Evolutionary conservation across 2,329 filamentous ascomycete species (phyloP).

Genomic region (Nannizziopsis barbatae): DNA sequence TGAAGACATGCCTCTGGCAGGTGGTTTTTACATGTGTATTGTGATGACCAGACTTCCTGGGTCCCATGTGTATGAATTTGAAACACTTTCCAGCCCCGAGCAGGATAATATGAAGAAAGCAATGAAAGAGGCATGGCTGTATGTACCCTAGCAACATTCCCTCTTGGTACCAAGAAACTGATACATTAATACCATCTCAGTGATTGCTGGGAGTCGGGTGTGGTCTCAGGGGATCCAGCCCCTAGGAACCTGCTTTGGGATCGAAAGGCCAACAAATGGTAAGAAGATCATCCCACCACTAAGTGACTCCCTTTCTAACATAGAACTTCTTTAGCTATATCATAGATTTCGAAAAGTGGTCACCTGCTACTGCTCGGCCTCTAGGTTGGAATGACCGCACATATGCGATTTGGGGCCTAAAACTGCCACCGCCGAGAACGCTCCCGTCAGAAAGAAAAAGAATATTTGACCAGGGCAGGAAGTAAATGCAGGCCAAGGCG

Average conservation of each 20-base stretch:
- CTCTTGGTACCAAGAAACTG: background rate
- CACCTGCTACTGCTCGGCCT: too few species aligned
- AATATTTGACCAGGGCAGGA: too few species aligned
- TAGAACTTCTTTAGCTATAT: background rate
- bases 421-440: too few species aligned
- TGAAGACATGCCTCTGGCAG: background rate
- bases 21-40: slow-evolving; percentile 3
- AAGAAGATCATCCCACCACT: background rate
- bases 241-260: slow-evolving; percentile 8
- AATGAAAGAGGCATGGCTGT: slow-evolving; percentile 6
- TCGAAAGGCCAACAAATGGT: background rate
- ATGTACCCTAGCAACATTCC: background rate
- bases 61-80: background rate
- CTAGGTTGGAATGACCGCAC: too few species aligned
- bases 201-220: background rate
- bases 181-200: background rate
- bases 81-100: background rate
- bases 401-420: too few species aligned
- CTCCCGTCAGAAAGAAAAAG: too few species aligned
- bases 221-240: background rate
- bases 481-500: too few species aligned
- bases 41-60: slow-evolving; percentile 10
- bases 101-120: background rate
- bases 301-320: background rate
- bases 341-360: slow-evolving; percentile 5